These are phyloP conservation scores for Neurospora crassa DNA, from an alignment of 2,329 filamentous ascomycete species.

Conservation along the genomic window DNA sequence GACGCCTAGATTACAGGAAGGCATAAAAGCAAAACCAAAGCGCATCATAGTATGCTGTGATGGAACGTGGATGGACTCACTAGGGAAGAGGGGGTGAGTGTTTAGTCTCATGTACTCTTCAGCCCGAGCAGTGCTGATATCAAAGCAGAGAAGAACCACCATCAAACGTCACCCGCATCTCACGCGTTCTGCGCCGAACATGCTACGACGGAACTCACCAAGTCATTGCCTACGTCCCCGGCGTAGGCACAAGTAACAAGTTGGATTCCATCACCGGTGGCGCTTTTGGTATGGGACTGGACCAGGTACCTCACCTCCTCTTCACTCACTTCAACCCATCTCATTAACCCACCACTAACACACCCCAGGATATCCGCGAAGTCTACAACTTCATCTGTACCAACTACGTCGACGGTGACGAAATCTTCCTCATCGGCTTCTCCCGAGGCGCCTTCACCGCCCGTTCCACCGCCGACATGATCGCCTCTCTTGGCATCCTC, in stretches of 20 bases:
- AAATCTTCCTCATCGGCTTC: constrained; percentile 29
- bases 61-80: constrained; percentile 25
- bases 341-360: neutral
- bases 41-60: constrained; percentile 25
- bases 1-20: neutral
- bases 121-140: neutral
- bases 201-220: constrained; percentile 21
- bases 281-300: constrained; percentile 24
- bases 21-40: constrained; percentile 12
- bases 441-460: constrained; percentile 32
- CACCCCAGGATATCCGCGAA: constrained; percentile 23
- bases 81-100: constrained; percentile 19
- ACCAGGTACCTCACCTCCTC: constrained; percentile 7
- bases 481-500: constrained; percentile 30
- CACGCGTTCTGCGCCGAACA: constrained; percentile 18
- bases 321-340: neutral
- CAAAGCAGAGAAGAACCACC: constrained; percentile 14
- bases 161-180: constrained; percentile 23
- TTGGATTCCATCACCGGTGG: constrained; percentile 23
- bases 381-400: constrained; percentile 29
- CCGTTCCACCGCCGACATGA: constrained; percentile 29
- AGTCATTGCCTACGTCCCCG: constrained; percentile 23
- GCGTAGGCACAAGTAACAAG: constrained; percentile 22
- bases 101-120: neutral
- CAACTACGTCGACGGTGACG: constrained; percentile 28